Base-by-base conservation (phyloP, 495 filamentous ascomycete genomes). In the Penicillium parvum region DNA sequence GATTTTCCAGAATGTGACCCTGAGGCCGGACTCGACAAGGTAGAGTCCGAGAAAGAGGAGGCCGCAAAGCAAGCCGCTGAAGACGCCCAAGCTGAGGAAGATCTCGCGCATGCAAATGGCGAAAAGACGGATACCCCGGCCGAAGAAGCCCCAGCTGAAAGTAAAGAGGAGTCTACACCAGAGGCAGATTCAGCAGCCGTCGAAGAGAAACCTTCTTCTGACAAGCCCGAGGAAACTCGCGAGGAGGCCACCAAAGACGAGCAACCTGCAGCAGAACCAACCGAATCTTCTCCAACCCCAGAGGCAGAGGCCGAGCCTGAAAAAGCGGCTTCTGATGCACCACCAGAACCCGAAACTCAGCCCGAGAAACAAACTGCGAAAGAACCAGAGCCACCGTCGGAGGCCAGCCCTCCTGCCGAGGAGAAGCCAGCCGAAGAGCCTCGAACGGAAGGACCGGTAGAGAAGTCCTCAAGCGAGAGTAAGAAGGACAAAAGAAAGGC, bases 11-110 rank as follows among this genome's bases (percentile, higher is more conserved):
- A 57, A 26, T 48, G 37, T 49, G 49, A 62, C 43, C 52, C 49
- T 38, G 51, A 55, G 15, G 52, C 47, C 40, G 62, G 53, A 49
- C 43, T 37, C 17, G 60, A 64, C 25, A 49, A 53, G 22, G 54
- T 64, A 55, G 57, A 63, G 27, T 58, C 60, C 16, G 61, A 63
- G 37, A 61, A 63, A 28, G 51, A 52, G 26, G 57, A 46, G 19
- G 45, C 40, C n/a, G 57, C 52, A 21, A 47, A 51, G 36, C 36
- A 49, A 33, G 50, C 52, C 14, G 58, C 52, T n/a, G 57, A 59
- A 45, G 57, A 55, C 2, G 51, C 61, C 6, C 30, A 37, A 41
- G 34, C 46, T 3, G 49, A 58, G 27, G 42, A 57, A 39, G 50
- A 27, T 28, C 29, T 27, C 12, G 27, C 47, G 19, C 38, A 52